Evolutionary conservation across 2,329 filamentous ascomycete species (phyloP).

Genomic region (Neonectria hederae): DNA sequence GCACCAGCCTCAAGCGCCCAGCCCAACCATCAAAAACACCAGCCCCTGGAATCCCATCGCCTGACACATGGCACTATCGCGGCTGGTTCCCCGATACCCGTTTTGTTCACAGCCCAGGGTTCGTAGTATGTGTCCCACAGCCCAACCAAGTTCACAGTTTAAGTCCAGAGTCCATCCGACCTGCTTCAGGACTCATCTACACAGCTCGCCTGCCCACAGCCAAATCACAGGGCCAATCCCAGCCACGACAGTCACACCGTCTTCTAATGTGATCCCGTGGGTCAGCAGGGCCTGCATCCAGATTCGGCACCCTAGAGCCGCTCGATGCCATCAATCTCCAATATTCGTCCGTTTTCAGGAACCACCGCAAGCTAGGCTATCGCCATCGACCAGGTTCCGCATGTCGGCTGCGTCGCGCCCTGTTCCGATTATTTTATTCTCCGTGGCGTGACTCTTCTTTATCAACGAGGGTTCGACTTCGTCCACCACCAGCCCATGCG

Average conservation of each 20-base stretch:
- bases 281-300: not conserved
- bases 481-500: conserved; percentile 16
- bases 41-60: conserved; percentile 31
- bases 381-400: not conserved
- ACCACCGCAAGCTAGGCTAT: not conserved
- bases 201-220: not conserved
- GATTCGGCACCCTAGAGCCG: not conserved
- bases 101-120: not conserved
- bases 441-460: not conserved
- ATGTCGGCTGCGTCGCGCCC: not conserved
- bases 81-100: conserved; percentile 3
- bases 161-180: not conserved
- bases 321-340: not conserved
- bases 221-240: not conserved
- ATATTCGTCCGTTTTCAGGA: not conserved
- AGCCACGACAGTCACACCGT: not conserved
- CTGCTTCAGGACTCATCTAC: not conserved
- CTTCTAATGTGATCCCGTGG: not conserved
- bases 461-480: conserved; percentile 25
- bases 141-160: not conserved
- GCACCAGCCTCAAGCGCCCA: conserved; percentile 29
- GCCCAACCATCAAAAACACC: conserved; percentile 31
- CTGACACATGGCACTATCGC: conserved; percentile 17
- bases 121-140: not conserved
- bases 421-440: not conserved